These are phyloP conservation scores for Lepiota venenata DNA, from an alignment of 768 basidiomycete genomes.

Conservation along the genomic window DNA sequence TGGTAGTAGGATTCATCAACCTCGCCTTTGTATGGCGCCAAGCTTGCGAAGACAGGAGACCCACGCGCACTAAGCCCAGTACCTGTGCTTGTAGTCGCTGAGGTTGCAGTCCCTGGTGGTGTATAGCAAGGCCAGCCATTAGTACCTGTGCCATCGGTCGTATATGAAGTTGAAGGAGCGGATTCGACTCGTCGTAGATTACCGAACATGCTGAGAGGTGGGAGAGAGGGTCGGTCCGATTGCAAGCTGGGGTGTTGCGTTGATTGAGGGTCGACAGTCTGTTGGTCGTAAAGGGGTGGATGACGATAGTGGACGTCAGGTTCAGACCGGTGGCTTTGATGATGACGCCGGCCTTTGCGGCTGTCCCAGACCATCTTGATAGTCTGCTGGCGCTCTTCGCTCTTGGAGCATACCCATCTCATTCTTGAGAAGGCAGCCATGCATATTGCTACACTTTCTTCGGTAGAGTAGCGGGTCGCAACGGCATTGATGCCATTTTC, in stretches of 20 bases:
- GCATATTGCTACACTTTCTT: slow-evolving; percentile 54
- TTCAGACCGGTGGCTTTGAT: slow-evolving; percentile 17
- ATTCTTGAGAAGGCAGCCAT: slow-evolving; percentile 76
- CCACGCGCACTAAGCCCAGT: slow-evolving; percentile 37
- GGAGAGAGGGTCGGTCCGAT: slow-evolving; percentile 42
- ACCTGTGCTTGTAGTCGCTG: slow-evolving; percentile 43
- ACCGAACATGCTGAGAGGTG: slow-evolving; percentile 37
- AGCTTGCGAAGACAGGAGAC: slow-evolving; percentile 39
- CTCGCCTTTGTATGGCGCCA: slow-evolving; percentile 33
- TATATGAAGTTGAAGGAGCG: slow-evolving; percentile 48
- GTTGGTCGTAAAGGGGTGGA: slow-evolving; percentile 9
- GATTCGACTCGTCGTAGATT: slow-evolving; percentile 44
- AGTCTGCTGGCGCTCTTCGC: slow-evolving; percentile 66
- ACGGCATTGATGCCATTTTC: slow-evolving; percentile 26
- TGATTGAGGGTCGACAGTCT: slow-evolving; percentile 17
- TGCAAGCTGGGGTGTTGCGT: slow-evolving; percentile 16
- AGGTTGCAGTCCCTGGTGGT: slow-evolving; percentile 55
- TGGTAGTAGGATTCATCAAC: slow-evolving; percentile 39
- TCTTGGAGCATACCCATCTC: slow-evolving; percentile 78
- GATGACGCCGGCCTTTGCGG: slow-evolving; percentile 31
- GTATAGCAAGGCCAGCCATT: slow-evolving; percentile 62
- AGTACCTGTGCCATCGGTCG: slow-evolving; percentile 42
- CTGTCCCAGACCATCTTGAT: slow-evolving; percentile 52
- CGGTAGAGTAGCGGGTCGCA: slow-evolving; percentile 26
- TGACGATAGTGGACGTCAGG: slow-evolving; percentile 13